Conservation (phyloP, 108 stramenopile species). For the Cylindrotheca fusiformis region DNA sequence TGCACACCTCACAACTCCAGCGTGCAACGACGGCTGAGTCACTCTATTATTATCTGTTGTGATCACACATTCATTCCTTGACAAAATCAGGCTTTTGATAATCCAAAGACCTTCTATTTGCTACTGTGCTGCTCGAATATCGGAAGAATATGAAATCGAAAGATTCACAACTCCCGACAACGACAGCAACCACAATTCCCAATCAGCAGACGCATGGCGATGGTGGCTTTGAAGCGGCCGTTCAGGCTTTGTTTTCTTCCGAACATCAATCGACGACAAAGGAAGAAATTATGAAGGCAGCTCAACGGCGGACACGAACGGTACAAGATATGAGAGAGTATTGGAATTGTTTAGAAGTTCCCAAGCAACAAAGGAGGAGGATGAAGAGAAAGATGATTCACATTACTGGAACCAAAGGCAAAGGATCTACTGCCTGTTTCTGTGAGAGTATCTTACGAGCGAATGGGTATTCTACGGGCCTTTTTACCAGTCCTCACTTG, state of each 20-base stretch:
- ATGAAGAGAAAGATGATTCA: conserved; percentile 56
- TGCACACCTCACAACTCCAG: too few species aligned
- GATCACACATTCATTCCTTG: too few species aligned
- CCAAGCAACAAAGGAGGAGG: conserved; percentile 3
- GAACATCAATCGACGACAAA: conserved; percentile 57
- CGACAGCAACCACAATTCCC: too few species aligned
- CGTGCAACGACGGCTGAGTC: too few species aligned
- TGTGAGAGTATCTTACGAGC: conserved; percentile 70
- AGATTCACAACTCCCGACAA: too few species aligned
- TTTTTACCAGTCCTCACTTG: conserved; percentile 94
- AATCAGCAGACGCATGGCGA: too few species aligned
- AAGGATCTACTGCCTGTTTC: conserved; percentile 87
- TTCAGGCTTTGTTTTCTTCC: conserved; percentile 57
- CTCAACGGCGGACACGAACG: conserved; percentile 49
- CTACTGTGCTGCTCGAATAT: too few species aligned
- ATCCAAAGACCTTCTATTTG: too few species aligned
- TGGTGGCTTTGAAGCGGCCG: conserved; percentile 45
- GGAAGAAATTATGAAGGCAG: conserved; percentile 40
- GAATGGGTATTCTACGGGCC: conserved; percentile 61
- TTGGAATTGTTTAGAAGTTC: conserved; percentile 22
- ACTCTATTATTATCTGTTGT: too few species aligned
- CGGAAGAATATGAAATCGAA: too few species aligned
- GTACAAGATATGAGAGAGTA: conserved; percentile 66
- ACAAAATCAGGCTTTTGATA: too few species aligned
- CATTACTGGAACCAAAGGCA: conserved; percentile 95